Conservation (phyloP, 192 early-diverging fungal species). For the Backusella circina region DNA sequence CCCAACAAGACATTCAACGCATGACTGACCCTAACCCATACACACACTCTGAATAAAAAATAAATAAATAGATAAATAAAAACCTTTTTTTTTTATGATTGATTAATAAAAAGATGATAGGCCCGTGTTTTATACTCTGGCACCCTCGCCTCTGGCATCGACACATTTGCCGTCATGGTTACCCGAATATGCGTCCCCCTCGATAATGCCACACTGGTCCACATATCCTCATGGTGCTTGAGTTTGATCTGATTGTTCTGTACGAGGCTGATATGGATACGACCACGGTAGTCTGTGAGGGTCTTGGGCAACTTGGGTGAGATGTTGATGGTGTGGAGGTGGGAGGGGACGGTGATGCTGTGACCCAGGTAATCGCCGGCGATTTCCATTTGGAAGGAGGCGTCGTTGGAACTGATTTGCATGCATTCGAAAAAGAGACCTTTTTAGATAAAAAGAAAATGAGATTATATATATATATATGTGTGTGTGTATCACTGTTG, state of each 20-base stretch:
- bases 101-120: constrained; percentile 23
- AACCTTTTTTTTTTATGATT: too few relatives aligned
- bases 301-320: not conserved
- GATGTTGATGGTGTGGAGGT: constrained; percentile 14
- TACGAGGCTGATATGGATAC: constrained; percentile 2
- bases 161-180: constrained; percentile 13
- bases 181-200: constrained; percentile 18
- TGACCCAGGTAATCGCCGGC: constrained; percentile 16
- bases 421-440: not conserved
- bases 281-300: not conserved
- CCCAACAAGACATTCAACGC: not conserved
- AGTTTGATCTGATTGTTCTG: constrained; percentile 15
- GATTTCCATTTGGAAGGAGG: not conserved
- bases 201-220: not conserved
- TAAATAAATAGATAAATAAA: too few relatives aligned
- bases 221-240: not conserved
- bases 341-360: constrained; percentile 12
- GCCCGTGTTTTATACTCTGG: constrained; percentile 10
- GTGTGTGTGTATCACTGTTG: not conserved
- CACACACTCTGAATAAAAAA: too few relatives aligned
- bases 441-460: not conserved
- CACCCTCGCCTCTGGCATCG: not conserved
- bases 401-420: not conserved
- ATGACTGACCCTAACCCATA: too few relatives aligned
- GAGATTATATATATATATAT: not conserved